Percentiles rank a stretch among this genome's conserved stretches.
Evolutionary conservation across 2,329 filamentous ascomycete genomes (phyloP).

Genomic region (Claviceps pazoutovae): DNA sequence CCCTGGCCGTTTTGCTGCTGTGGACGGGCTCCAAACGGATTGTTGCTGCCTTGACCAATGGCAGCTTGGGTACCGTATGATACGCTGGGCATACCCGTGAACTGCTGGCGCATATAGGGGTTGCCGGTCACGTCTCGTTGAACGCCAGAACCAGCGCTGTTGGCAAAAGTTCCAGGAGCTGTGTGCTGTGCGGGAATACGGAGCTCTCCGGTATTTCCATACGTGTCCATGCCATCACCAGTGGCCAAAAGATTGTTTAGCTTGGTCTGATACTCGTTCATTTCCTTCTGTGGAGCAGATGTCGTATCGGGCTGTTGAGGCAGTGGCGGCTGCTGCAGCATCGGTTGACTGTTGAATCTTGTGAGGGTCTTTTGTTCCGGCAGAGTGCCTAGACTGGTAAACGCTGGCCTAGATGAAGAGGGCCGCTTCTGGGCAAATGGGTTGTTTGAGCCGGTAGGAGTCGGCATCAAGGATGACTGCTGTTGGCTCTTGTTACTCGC

Average conservation of each 20-base stretch:
- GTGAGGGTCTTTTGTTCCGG: slow-evolving; percentile 72
- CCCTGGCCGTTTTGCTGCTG: slow-evolving; percentile 36
- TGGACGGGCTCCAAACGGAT: slow-evolving; percentile 41
- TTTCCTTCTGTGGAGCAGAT: slow-evolving; percentile 33
- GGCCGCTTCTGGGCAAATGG: slow-evolving; percentile 75
- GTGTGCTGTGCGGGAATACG: slow-evolving; percentile 95
- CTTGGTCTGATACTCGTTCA: slow-evolving; percentile 53
- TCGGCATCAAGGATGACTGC: slow-evolving; percentile 53
- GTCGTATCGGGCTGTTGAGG: slow-evolving; percentile 22
- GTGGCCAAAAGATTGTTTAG: slow-evolving; percentile 76
- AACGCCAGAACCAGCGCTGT: slow-evolving; percentile 76
- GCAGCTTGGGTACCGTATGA: slow-evolving; percentile 40
- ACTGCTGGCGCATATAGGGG: slow-evolving; percentile 76
- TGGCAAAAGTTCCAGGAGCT: slow-evolving; percentile 89
- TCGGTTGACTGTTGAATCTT: slow-evolving; percentile 36
- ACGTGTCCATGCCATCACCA: slow-evolving; percentile 92
- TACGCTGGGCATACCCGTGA: slow-evolving; percentile 58
- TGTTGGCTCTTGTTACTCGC: slow-evolving; percentile 47
- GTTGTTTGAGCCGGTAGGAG: slow-evolving; percentile 93
- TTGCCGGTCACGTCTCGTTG: slow-evolving; percentile 67
- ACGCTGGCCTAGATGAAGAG: slow-evolving; percentile 38
- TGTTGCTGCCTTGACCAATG: slow-evolving; percentile 37
- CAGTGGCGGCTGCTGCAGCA: slow-evolving; percentile 29
- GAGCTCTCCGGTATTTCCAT: slow-evolving; percentile 90
- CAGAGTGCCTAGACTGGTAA: slow-evolving; percentile 60